Base-by-base conservation (phyloP, 768 basidiomycete genomes). In the Phylloporus sp. region DNA sequence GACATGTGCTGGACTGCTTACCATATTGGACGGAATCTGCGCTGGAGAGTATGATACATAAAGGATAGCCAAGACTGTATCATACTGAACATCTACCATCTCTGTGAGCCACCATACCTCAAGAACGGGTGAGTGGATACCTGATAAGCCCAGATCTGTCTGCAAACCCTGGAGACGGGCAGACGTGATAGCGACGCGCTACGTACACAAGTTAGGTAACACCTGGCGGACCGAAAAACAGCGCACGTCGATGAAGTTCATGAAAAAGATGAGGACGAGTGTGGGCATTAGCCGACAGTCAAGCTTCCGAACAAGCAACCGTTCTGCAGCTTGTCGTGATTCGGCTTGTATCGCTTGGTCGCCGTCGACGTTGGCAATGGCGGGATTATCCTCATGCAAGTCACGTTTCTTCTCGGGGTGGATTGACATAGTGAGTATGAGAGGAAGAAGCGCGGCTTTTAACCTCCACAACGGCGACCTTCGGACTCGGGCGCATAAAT, bases 221-320 rank as follows among this genome's bases (percentile, higher is more conserved):
- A 11, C 24, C 20, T n/a, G 15, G 10, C 26, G 35, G 39, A 3
- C 31, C 2, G 24, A 29, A 2, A 58, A 61, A 52, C 52, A 1
- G 59, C 68, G 54, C 53, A 85, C 84, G 62, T 85, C 83, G 53
- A 86, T 83, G 56, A 82, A 84, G 56, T 85, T 86, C 80, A 85
- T 78, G 53, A 86, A 75, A 56, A 70, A 84, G 31, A 85, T 81
- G 47, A 83, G 45, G 18, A 82, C 69, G 34, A 86, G 76, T 0
- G 79, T 79, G 0, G 81, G 80, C 43, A 87, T 60, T 4, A 86
- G 64, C 31, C 82, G 72, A 53, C 57, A 64, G 56, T 85, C 85
- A 41, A 87, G 72, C 53, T 77, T 80, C 35, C 79, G 71, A 15
- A 82, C 74, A 15, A 87, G 76, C 49, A 18, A 45, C 24, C 49